phyloP scores from a whole-genome alignment of 345 rosid species.

The Erodium maritimum region DNA sequence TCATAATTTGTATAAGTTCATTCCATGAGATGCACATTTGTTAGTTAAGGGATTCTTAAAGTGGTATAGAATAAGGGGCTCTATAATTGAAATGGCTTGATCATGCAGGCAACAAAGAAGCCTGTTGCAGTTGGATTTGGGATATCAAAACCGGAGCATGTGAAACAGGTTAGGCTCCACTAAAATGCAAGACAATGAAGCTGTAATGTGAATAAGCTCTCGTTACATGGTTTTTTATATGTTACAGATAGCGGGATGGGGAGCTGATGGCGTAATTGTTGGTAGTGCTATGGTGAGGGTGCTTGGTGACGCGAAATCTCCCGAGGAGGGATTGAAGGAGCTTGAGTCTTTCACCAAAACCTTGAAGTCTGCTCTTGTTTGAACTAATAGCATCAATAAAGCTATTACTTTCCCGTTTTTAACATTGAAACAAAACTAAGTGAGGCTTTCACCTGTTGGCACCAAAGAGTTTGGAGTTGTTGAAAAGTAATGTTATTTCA shows the following conservation, averaged over 20 bases:
- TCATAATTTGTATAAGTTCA: no score
- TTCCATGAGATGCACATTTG: background rate
- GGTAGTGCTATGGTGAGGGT: conserved; percentile 79
- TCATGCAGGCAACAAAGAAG: conserved; percentile 36
- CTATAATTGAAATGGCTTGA: no score
- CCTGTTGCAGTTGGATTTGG: conserved; percentile 86
- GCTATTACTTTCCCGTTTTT: conserved; percentile 22
- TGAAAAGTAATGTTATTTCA: no score
- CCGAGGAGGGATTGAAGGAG: conserved; percentile 58
- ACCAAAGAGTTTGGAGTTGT: no score
- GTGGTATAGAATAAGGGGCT: no score
- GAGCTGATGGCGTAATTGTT: conserved; percentile 81
- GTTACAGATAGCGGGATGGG: conserved; percentile 85
- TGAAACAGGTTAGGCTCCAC: no score
- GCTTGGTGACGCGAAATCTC: conserved; percentile 58
- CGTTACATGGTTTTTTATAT: no score
- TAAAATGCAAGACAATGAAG: no score
- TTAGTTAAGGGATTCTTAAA: no score
- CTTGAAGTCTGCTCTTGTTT: conserved; percentile 47
- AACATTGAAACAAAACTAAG: no score
- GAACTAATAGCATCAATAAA: conserved; percentile 5
- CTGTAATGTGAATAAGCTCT: no score
- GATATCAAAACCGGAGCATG: conserved; percentile 73
- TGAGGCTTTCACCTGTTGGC: no score
- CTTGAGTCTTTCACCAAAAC: conserved; percentile 52